Evolutionary conservation across 2,329 filamentous ascomycete genomes (phyloP).

Genomic region (Colletotrichum eleusines): DNA sequence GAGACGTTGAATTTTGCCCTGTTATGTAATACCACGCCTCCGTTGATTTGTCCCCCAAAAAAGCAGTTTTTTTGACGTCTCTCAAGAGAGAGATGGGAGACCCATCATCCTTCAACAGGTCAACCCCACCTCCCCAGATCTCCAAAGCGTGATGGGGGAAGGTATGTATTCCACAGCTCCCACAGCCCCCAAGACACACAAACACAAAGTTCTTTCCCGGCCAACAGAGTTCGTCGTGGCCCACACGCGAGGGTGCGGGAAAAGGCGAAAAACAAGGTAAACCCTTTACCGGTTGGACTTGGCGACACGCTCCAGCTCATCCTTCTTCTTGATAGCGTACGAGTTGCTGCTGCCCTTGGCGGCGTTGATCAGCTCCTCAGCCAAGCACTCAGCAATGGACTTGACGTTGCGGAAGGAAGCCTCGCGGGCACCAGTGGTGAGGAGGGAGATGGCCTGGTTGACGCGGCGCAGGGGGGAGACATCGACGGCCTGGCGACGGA

Average conservation of each 20-base stretch:
- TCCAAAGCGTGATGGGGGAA: slow-evolving; percentile 29
- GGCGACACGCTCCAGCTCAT: slow-evolving; percentile 99
- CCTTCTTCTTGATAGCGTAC: slow-evolving; percentile 99
- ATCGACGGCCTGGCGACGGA: slow-evolving; percentile 99
- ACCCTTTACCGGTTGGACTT: slow-evolving; percentile 99
- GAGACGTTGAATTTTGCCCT: slow-evolving; percentile 42
- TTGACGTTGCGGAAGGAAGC: slow-evolving; percentile 99
- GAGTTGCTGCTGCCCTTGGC: slow-evolving; percentile 99
- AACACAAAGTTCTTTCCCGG: slow-evolving; percentile 31
- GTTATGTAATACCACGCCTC: slow-evolving; percentile 43
- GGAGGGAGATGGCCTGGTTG: slow-evolving; percentile 99
- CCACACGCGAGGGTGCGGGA: slow-evolving; percentile 31
- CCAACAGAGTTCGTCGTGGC: slow-evolving; percentile 36
- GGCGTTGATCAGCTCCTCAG: slow-evolving; percentile 99
- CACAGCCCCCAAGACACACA: slow-evolving; percentile 25
- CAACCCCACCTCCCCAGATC: slow-evolving; percentile 4
- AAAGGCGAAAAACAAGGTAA: slow-evolving; percentile 47
- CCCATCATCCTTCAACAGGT: slow-evolving; percentile 22
- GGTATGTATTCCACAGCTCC: slow-evolving; percentile 49
- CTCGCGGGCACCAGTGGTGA: slow-evolving; percentile 99
- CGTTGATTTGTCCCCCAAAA: slow-evolving; percentile 42
- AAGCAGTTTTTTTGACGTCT: slow-evolving; percentile 41
- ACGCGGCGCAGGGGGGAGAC: slow-evolving; percentile 98
- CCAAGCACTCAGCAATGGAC: slow-evolving; percentile 99
- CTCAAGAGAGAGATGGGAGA: slow-evolving; percentile 18